phyloP scores from a whole-genome alignment of 257 asterid species.

The Euphrasia confusa region DNA sequence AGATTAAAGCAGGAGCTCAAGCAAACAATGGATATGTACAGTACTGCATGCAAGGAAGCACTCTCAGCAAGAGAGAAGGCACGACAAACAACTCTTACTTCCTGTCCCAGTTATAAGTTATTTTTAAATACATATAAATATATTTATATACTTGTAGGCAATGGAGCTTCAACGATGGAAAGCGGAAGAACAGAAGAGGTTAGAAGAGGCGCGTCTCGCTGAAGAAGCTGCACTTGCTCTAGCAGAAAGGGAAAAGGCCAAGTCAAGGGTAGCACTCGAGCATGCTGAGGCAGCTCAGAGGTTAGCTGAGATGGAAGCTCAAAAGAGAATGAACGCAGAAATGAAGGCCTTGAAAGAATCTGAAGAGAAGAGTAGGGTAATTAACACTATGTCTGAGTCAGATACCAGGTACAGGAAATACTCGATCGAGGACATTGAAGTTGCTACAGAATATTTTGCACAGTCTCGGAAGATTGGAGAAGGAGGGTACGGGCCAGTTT shows the following conservation, averaged over 20 bases:
- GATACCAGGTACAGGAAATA: constrained; percentile 65
- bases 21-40: constrained; percentile 96
- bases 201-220: constrained; percentile 43
- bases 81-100: not conserved
- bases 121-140: too few species aligned
- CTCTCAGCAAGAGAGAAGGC: constrained; percentile 55
- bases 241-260: constrained; percentile 43
- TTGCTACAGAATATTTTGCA: constrained; percentile 71
- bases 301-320: constrained; percentile 76
- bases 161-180: constrained; percentile 55
- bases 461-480: constrained; percentile 76
- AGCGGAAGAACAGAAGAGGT: constrained; percentile 41
- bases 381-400: constrained; percentile 28
- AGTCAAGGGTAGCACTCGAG: constrained; percentile 45
- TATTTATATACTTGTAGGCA: constrained; percentile 31
- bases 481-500: constrained; percentile 97
- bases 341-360: constrained; percentile 61
- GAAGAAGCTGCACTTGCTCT: constrained; percentile 45
- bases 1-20: constrained; percentile 83
- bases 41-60: constrained; percentile 88
- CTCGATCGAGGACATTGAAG: constrained; percentile 84
- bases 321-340: constrained; percentile 71
- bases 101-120: not conserved
- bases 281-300: constrained; percentile 75
- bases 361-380: constrained; percentile 41